phyloP scores from a whole-genome alignment of 768 basidiomycete genomes.

The Panaeolus cyanescens region DNA sequence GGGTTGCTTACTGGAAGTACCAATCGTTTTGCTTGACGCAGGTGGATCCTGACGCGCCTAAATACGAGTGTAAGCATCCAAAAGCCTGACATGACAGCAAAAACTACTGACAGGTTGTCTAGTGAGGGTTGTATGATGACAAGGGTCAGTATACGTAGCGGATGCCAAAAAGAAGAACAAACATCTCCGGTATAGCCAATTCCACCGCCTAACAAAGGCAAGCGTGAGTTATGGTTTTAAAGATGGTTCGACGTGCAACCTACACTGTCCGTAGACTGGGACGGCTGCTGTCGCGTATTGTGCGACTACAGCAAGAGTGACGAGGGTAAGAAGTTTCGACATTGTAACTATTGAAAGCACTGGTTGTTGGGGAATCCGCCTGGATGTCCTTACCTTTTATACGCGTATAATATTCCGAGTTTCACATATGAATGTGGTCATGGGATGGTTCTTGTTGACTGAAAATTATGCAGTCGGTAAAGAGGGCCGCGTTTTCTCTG shows the following conservation, averaged over 20 bases:
- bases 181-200: slow-evolving; percentile 28
- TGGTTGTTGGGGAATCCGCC: neutral
- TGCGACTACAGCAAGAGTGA: slow-evolving; percentile 22
- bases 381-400: slow-evolving; percentile 7
- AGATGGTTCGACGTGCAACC: neutral
- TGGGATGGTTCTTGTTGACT: slow-evolving; percentile 5
- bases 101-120: slow-evolving; percentile 18
- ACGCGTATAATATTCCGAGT: slow-evolving; percentile 10
- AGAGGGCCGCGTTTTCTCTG: too few relatives aligned
- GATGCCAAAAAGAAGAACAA: slow-evolving; percentile 3
- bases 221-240: slow-evolving; percentile 2
- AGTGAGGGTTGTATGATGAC: neutral
- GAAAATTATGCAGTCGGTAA: neutral
- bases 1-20: slow-evolving; percentile 28
- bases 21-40: slow-evolving; percentile 31
- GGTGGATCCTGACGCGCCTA: slow-evolving; percentile 28
- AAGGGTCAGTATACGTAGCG: neutral
- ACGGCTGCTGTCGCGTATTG: slow-evolving; percentile 21
- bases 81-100: neutral
- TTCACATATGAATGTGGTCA: slow-evolving; percentile 5
- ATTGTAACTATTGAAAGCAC: slow-evolving; percentile 10
- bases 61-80: neutral
- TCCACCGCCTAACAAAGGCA: slow-evolving; percentile 24
- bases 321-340: slow-evolving; percentile 25
- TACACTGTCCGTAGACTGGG: slow-evolving; percentile 34